Evolutionary conservation across 768 basidiomycete species (phyloP).

Genomic region (Psilocybe cyanescens): DNA sequence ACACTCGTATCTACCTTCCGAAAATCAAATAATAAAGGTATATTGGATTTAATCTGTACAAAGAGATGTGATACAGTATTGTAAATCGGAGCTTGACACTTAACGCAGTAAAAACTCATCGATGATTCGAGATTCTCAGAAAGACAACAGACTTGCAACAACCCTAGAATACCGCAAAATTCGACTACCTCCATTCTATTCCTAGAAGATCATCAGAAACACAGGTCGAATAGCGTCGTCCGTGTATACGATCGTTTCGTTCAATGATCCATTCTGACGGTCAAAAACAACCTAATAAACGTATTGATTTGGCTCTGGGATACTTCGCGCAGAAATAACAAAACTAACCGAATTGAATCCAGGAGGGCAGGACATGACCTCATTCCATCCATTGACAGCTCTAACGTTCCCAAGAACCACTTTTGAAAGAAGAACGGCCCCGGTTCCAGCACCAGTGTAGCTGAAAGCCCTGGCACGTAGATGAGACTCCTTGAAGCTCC

Average conservation of each 20-base stretch:
- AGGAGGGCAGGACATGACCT: slow-evolving; percentile 28
- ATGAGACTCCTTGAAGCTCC: not conserved
- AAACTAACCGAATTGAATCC: slow-evolving; percentile 32
- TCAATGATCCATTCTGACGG: slow-evolving; percentile 24
- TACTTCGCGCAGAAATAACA: not conserved
- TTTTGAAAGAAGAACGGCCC: slow-evolving; percentile 32
- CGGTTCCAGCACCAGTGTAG: slow-evolving; percentile 22
- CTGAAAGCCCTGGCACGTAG: slow-evolving; percentile 23
- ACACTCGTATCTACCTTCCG: too few relatives aligned
- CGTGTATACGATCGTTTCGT: slow-evolving; percentile 34
- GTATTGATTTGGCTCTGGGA: not conserved
- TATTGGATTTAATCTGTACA: too few relatives aligned
- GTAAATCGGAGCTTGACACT: too few relatives aligned
- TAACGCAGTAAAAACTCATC: too few relatives aligned
- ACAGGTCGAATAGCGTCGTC: slow-evolving; percentile 37
- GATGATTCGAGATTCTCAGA: too few relatives aligned
- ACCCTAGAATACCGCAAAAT: too few relatives aligned
- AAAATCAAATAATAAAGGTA: too few relatives aligned
- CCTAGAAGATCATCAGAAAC: slow-evolving; percentile 31
- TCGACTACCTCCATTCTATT: too few relatives aligned
- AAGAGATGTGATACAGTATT: too few relatives aligned
- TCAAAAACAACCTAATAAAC: slow-evolving; percentile 25
- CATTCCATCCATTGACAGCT: slow-evolving; percentile 21
- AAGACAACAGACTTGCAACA: not conserved
- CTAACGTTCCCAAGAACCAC: slow-evolving; percentile 31